These are phyloP conservation scores for Graphilbum fragrans DNA, from an alignment of 2,329 filamentous ascomycete genomes.

Conservation along the genomic window DNA sequence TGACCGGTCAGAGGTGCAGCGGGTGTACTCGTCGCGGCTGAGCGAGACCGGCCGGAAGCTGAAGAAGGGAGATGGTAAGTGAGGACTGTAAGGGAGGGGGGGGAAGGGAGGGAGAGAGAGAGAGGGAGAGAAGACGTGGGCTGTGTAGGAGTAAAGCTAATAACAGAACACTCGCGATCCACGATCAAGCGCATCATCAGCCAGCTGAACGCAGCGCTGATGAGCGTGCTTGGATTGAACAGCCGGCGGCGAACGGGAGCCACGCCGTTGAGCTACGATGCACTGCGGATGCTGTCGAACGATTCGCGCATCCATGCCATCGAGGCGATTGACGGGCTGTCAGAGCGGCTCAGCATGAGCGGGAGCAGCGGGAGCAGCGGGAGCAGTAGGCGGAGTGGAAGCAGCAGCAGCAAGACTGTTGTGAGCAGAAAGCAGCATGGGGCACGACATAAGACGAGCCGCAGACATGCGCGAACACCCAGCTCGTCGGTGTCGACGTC, in stretches of 20 bases:
- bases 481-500: too few species aligned
- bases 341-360: constrained; percentile 17
- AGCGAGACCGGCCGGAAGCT: constrained; percentile 28
- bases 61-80: constrained; percentile 35
- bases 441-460: too few species aligned
- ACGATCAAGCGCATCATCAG: constrained; percentile 27
- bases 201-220: constrained; percentile 28
- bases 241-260: constrained; percentile 14
- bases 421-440: too few species aligned
- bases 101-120: too few species aligned
- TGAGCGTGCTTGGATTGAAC: constrained; percentile 23
- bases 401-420: not conserved
- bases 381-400: constrained; percentile 1
- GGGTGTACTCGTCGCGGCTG: constrained; percentile 28
- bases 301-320: constrained; percentile 35
- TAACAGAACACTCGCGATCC: constrained; percentile 23
- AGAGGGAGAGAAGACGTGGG: too few species aligned
- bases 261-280: constrained; percentile 28
- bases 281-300: constrained; percentile 33
- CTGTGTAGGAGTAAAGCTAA: too few species aligned
- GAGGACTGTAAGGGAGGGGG: too few species aligned
- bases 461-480: too few species aligned
- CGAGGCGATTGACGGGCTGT: constrained; percentile 34
- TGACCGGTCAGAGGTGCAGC: constrained; percentile 27
- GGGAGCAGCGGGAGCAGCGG: constrained; percentile 9